A percentile compares a stretch with the other conserved stretches of the same genome.
phyloP scores from a whole-genome alignment of 179 eudicot species.

The Actinidia polygama region DNA sequence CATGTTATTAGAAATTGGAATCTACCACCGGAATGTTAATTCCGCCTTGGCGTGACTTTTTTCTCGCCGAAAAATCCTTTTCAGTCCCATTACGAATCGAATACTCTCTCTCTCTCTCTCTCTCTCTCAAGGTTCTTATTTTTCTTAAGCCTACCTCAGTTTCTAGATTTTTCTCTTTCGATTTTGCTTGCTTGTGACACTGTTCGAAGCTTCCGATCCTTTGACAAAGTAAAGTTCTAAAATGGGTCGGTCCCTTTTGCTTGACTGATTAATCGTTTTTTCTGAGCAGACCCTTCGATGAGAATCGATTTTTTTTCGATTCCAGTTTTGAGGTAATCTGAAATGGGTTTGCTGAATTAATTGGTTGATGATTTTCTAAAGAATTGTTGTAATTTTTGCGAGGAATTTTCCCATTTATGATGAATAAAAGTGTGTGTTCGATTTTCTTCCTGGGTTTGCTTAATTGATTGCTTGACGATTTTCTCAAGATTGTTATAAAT shows the following conservation, averaged over 20 bases:
- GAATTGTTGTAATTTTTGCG: background rate
- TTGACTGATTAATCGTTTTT: background rate
- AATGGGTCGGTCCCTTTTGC: background rate
- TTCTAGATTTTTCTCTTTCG: background rate
- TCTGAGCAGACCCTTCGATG: background rate
- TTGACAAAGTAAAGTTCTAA: background rate
- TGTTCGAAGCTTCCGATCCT: slow-evolving; percentile 8
- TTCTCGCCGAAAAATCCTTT: background rate
- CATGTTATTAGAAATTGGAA: too few relatives aligned
- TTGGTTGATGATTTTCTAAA: background rate
- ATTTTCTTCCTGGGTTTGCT: background rate
- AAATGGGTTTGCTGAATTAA: background rate
- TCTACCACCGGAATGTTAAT: background rate
- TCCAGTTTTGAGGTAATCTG: background rate
- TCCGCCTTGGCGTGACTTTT: background rate
- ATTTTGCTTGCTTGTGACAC: background rate
- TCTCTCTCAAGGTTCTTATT: slow-evolving; percentile 9
- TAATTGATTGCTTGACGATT: background rate
- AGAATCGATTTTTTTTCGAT: background rate
- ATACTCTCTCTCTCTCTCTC: background rate
- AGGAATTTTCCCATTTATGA: background rate
- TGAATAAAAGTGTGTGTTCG: background rate
- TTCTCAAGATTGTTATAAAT: background rate
- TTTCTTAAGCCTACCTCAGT: background rate
- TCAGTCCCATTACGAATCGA: background rate